A percentile compares a stretch with the other conserved stretches of the same genome.
These are phyloP conservation scores for Acanthamoeba rhysodes DNA, from an alignment of 208 protist genomes.

Conservation along the genomic window DNA sequence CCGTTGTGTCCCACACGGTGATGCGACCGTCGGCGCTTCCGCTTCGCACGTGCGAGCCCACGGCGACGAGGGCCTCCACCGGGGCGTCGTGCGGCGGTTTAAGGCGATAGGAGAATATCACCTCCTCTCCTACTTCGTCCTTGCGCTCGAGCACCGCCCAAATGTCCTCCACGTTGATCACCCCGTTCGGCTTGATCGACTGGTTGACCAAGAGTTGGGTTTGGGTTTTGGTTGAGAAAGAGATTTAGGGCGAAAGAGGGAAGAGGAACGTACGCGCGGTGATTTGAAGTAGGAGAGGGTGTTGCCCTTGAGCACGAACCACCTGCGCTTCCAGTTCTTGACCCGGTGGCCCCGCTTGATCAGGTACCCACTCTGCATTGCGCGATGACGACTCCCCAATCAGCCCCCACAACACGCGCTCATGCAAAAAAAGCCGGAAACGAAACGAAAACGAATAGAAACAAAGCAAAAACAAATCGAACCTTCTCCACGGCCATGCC, in stretches of 20 bases:
- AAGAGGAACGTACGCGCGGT: constrained; percentile 14
- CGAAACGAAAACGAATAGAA: not conserved
- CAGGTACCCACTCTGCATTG: constrained; percentile 69
- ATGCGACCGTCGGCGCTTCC: constrained; percentile 45
- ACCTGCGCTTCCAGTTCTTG: constrained; percentile 81
- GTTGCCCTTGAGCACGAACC: constrained; percentile 79
- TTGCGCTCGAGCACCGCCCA: constrained; percentile 56
- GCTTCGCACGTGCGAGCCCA: constrained; percentile 35
- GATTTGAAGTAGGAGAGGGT: constrained; percentile 72
- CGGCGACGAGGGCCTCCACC: not conserved
- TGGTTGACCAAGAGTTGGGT: not conserved
- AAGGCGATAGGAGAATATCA: constrained; percentile 23
- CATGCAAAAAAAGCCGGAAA: not conserved
- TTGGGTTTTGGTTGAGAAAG: not conserved
- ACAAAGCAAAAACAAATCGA: not conserved
- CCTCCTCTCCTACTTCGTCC: constrained; percentile 52
- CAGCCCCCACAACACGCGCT: not conserved
- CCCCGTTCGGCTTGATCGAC: constrained; percentile 62
- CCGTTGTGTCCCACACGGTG: constrained; percentile 58
- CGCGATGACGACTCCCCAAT: not conserved
- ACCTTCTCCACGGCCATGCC: constrained; percentile 56
- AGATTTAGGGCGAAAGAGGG: not conserved
- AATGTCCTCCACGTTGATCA: constrained; percentile 60
- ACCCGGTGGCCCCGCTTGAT: constrained; percentile 77
- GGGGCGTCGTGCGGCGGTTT: not conserved